A percentile compares a stretch with the other conserved stretches of the same genome.
phyloP scores from a whole-genome alignment of 345 rosid genomes.

The Boechera retrofracta region DNA sequence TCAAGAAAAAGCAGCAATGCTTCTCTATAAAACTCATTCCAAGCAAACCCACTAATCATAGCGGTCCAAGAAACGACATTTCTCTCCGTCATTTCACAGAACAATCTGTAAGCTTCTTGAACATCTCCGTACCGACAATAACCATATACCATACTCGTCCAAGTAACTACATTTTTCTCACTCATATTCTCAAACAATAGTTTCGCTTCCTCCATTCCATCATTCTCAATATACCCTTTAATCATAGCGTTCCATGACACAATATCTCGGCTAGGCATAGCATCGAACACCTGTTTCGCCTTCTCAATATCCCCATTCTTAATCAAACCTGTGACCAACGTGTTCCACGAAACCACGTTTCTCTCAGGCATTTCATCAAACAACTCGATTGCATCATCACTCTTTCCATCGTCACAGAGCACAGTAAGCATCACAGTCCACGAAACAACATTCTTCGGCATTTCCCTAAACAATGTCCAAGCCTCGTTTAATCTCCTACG shows the following conservation, averaged over 20 bases:
- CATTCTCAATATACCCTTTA: slow-evolving; percentile 55
- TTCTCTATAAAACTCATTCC: slow-evolving; percentile 53
- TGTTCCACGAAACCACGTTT: slow-evolving; percentile 71
- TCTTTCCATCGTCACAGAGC: slow-evolving; percentile 51
- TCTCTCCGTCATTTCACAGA: slow-evolving; percentile 61
- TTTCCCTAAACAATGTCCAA: slow-evolving; percentile 50
- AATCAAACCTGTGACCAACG: slow-evolving; percentile 59
- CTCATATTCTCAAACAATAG: slow-evolving; percentile 57
- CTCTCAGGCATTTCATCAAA: slow-evolving; percentile 70
- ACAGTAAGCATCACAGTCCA: slow-evolving; percentile 69
- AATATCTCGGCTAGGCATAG: slow-evolving; percentile 50
- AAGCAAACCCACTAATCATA: slow-evolving; percentile 69
- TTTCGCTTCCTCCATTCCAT: slow-evolving; percentile 55
- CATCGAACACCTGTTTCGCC: slow-evolving; percentile 57
- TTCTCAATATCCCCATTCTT: slow-evolving; percentile 57
- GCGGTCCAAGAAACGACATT: slow-evolving; percentile 76
- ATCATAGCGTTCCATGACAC: slow-evolving; percentile 69
- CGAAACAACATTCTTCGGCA: slow-evolving; percentile 69
- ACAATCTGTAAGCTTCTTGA: slow-evolving; percentile 53
- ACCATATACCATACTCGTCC: slow-evolving; percentile 73
- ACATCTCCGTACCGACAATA: slow-evolving; percentile 55
- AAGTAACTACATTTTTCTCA: slow-evolving; percentile 66
- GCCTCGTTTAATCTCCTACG: slow-evolving; percentile 56
- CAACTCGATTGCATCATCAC: slow-evolving; percentile 53
- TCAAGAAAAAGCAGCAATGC: slow-evolving; percentile 55